Evolutionary conservation across 2,329 filamentous ascomycete species (phyloP).

Genomic region (Byssoonygena ceratinophila): DNA sequence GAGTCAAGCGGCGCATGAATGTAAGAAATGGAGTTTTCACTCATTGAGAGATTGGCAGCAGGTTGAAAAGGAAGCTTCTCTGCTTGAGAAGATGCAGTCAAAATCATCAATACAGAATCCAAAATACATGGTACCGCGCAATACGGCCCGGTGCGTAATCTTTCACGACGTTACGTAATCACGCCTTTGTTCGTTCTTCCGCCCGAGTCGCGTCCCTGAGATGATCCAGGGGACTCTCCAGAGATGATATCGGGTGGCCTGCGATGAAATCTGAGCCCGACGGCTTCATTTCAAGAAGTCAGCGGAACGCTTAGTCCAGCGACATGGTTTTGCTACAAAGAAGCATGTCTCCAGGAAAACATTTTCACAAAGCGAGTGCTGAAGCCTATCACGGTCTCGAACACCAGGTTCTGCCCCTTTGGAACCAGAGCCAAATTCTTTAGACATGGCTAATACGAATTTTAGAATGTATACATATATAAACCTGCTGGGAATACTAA

Average conservation of each 20-base stretch:
- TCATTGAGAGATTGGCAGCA: slow-evolving; percentile 24
- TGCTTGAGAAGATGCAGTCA: neutral
- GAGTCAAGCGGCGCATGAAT: slow-evolving; percentile 37
- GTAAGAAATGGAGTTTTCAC: slow-evolving; percentile 20
- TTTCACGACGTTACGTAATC: neutral
- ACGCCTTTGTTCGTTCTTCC: neutral
- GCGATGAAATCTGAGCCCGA: too few species aligned
- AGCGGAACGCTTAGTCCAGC: too few species aligned
- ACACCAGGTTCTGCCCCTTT: slow-evolving; percentile 27
- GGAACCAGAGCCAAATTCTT: neutral
- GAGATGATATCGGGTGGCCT: too few species aligned
- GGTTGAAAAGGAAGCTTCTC: neutral
- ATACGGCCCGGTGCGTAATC: neutral
- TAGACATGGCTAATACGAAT: slow-evolving; percentile 1
- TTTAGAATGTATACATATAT: slow-evolving; percentile 55
- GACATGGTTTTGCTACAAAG: too few species aligned
- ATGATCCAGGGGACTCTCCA: too few species aligned
- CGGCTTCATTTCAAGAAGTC: too few species aligned
- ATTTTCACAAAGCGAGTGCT: neutral
- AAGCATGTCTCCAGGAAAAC: neutral
- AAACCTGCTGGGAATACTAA: slow-evolving; percentile 40
- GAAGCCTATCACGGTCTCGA: slow-evolving; percentile 8
- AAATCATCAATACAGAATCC: neutral
- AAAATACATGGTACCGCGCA: neutral
- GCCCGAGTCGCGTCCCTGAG: too few species aligned